phyloP scores from a whole-genome alignment of 352 stramenopile genomes.

The Pythium scleroteichum region DNA sequence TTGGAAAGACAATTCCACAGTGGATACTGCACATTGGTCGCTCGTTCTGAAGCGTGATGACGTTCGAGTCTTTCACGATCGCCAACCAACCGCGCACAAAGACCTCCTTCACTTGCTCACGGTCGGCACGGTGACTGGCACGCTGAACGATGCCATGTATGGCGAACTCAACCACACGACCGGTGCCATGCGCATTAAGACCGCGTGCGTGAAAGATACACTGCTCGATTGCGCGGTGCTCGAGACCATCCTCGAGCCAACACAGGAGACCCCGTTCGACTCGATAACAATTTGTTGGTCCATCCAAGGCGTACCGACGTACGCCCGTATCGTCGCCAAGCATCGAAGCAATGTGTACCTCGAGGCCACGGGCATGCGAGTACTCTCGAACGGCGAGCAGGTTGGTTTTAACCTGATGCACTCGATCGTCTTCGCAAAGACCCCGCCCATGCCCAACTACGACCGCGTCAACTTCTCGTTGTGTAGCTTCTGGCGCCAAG shows the following conservation, averaged over 20 bases:
- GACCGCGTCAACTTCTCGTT: slow-evolving; percentile 50
- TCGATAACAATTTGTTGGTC: slow-evolving; percentile 63
- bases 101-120: slow-evolving; percentile 17
- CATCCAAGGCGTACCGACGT: slow-evolving; percentile 42
- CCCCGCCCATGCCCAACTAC: slow-evolving; percentile 33
- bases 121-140: slow-evolving; percentile 40
- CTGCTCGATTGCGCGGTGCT: slow-evolving; percentile 49
- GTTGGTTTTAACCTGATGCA: slow-evolving; percentile 62
- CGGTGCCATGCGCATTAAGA: slow-evolving; percentile 53
- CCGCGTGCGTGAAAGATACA: slow-evolving; percentile 45
- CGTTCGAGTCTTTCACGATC: slow-evolving; percentile 48
- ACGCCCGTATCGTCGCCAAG: slow-evolving; percentile 37
- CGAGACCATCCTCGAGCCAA: slow-evolving; percentile 41
- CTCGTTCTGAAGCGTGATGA: slow-evolving; percentile 41
- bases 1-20: slow-evolving; percentile 29
- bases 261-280: slow-evolving; percentile 41
- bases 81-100: neutral
- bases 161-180: slow-evolving; percentile 40
- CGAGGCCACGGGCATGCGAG: slow-evolving; percentile 47
- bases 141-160: slow-evolving; percentile 60
- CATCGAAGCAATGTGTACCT: slow-evolving; percentile 58
- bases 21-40: slow-evolving; percentile 44
- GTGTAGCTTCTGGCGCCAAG: slow-evolving; percentile 47
- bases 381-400: slow-evolving; percentile 38
- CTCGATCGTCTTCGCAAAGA: slow-evolving; percentile 53